phyloP scores from a whole-genome alignment of 139 green algal species.

The Mychonastes homosphaera region DNA sequence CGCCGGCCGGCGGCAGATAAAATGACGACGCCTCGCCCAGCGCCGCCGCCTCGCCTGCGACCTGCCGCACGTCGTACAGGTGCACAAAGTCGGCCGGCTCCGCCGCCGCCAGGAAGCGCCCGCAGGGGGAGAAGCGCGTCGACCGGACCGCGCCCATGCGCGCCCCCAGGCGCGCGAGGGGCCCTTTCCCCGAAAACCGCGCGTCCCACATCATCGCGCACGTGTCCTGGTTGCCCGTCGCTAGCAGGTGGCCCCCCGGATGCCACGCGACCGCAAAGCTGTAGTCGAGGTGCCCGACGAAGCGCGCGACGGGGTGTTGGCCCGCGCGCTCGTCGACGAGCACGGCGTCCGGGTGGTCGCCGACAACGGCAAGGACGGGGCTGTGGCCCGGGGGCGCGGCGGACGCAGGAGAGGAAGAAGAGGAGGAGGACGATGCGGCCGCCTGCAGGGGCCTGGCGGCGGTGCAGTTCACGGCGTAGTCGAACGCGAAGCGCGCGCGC shows the following conservation, averaged over 20 bases:
- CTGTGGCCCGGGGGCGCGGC: not conserved
- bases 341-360: conserved; percentile 14
- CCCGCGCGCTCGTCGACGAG: not conserved
- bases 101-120: conserved; percentile 61
- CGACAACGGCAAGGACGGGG: conserved; percentile 16
- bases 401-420: not conserved
- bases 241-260: conserved; percentile 63
- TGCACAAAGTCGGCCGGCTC: conserved; percentile 93
- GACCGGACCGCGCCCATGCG: conserved; percentile 67
- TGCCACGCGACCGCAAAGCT: conserved; percentile 88
- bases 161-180: conserved; percentile 41
- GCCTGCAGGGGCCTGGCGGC: conserved; percentile 23
- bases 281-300: conserved; percentile 79
- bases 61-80: conserved; percentile 75
- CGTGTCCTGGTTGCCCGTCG: conserved; percentile 88
- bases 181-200: conserved; percentile 15
- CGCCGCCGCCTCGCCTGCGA: no score
- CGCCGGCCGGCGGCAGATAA: no score
- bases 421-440: conserved; percentile 7
- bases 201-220: conserved; percentile 74
- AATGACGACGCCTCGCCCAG: no score
- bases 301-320: conserved; percentile 11
- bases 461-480: conserved; percentile 85
- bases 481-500: conserved; percentile 26
- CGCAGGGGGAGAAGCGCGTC: conserved; percentile 61